A percentile compares a stretch with the other conserved stretches of the same genome.
Conservation (phyloP, 2,329 filamentous ascomycete genomes). For the Sarocladiaceae sp. region DNA sequence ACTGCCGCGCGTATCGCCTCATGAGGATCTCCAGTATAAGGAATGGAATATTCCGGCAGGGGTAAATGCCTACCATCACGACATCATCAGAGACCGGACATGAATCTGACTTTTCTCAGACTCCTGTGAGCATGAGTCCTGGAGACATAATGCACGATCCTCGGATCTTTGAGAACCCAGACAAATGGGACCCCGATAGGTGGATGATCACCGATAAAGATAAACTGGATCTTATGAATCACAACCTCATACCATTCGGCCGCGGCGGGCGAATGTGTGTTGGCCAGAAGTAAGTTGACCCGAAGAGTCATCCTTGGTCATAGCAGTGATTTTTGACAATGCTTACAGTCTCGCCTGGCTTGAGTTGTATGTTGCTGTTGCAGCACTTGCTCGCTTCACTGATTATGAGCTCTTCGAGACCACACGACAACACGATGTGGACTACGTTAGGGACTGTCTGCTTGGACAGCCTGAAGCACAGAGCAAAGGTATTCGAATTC, state of each 20-base stretch:
- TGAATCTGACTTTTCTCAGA: neutral
- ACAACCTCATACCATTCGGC: slow-evolving; percentile 7
- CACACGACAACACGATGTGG: neutral
- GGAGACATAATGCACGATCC: neutral
- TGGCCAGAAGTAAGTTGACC: neutral
- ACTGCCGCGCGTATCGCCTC: slow-evolving; percentile 5
- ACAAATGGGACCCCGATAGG: slow-evolving; percentile 4
- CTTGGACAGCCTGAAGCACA: neutral
- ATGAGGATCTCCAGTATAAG: slow-evolving; percentile 5
- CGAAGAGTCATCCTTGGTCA: no score
- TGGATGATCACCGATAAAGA: slow-evolving; percentile 5
- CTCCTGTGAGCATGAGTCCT: slow-evolving; percentile 6
- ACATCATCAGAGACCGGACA: neutral
- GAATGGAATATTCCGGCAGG: slow-evolving; percentile 9
- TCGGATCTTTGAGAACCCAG: slow-evolving; percentile 2
- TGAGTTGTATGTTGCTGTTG: neutral
- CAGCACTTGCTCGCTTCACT: neutral
- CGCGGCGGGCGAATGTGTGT: neutral
- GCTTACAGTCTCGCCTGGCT: neutral
- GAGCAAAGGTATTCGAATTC: neutral
- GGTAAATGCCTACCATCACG: neutral
- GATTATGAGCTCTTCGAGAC: neutral
- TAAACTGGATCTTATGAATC: slow-evolving; percentile 5
- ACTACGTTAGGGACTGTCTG: neutral
- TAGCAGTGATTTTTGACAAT: no score